Base-by-base conservation (phyloP, 1,284 basidiomycete genomes). In the Malassezia cuniculi region DNA sequence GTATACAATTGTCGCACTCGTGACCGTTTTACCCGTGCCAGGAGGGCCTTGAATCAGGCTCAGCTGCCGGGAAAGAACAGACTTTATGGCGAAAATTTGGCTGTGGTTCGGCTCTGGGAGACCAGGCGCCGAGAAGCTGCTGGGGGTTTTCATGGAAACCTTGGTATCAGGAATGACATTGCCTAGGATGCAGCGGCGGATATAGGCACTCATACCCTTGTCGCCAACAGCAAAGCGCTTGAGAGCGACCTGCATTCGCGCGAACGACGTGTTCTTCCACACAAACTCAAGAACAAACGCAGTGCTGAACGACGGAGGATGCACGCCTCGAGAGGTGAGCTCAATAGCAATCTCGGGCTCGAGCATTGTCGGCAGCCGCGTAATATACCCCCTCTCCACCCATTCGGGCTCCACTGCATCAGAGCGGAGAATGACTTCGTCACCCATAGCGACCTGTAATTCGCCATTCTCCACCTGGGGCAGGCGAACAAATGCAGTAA, bases 261-360 rank as follows among this genome's bases (percentile, higher is more conserved):
- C 90, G 58, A 97, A 99, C 64, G 86, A 93, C 1, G 93, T 97
- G 6, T 86, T 87, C 70, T 97, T 97, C 93, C 93, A 99, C 11
- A 99, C 87, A 61, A 97, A 99, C 68, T 97, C 93, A 28, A 81
- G 89, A 0, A 83, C 81, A 63, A 93, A 97, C 56, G 71, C 87
- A 79, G 34, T 97, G 87, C 15, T 81, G 78, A 3, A 93, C 93
- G 5, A 93, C 89, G n/a, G 84, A 85, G 51, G 95, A 89, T 5
- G 82, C 79, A 37, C 82, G 75, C 45, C 86, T n/a, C n/a, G n/a
- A n/a, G n/a, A n/a, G n/a, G n/a, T 75, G 31, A 99, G 73, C 69
- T 99, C 93, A 47, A 97, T 73, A 4, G 81, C 89, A 64, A 99
- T 89, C 71, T 97, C 93, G 68, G 97, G n/a, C n/a, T n/a, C n/a